Evolutionary conservation across 139 green algal species (phyloP).

Genomic region (Pycnococcus provasolii): DNA sequence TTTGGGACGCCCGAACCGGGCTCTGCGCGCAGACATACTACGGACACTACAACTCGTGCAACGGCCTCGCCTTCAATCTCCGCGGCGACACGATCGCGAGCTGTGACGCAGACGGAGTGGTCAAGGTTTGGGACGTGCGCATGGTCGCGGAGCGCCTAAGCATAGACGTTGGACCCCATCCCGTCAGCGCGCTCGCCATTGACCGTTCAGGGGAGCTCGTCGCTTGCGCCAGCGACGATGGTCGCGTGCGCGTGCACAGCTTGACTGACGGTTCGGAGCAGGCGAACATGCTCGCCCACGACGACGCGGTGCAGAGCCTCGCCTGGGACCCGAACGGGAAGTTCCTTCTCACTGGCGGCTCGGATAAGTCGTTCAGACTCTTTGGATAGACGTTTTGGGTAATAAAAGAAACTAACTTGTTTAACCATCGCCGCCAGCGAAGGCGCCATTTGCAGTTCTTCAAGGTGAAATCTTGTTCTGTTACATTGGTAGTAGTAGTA

Average conservation of each 20-base stretch:
- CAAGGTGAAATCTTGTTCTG: no score
- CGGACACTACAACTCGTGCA: slow-evolving; percentile 67
- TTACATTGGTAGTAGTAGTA: no score
- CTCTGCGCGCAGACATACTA: slow-evolving; percentile 69
- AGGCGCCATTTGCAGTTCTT: no score
- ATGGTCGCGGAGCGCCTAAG: slow-evolving; percentile 64
- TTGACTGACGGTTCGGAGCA: slow-evolving; percentile 34
- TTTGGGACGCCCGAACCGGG: slow-evolving; percentile 65
- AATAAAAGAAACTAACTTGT: no score
- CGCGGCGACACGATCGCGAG: slow-evolving; percentile 39
- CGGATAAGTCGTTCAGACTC: slow-evolving; percentile 30
- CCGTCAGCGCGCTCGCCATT: slow-evolving; percentile 55
- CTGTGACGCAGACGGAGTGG: slow-evolving; percentile 59
- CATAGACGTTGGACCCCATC: slow-evolving; percentile 39
- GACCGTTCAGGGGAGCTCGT: slow-evolving; percentile 45
- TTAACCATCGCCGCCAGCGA: no score
- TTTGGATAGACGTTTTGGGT: background rate
- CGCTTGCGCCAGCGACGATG: slow-evolving; percentile 56
- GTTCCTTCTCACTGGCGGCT: slow-evolving; percentile 54
- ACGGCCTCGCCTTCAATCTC: slow-evolving; percentile 48
- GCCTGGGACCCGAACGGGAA: slow-evolving; percentile 49
- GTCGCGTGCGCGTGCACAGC: slow-evolving; percentile 36
- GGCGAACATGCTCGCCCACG: slow-evolving; percentile 52
- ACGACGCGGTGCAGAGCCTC: slow-evolving; percentile 59
- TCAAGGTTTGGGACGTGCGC: slow-evolving; percentile 75